Percentiles rank a stretch among this genome's conserved stretches.
Conservation (phyloP, 495 filamentous ascomycete genomes). For the Neurospora sublineolata region DNA sequence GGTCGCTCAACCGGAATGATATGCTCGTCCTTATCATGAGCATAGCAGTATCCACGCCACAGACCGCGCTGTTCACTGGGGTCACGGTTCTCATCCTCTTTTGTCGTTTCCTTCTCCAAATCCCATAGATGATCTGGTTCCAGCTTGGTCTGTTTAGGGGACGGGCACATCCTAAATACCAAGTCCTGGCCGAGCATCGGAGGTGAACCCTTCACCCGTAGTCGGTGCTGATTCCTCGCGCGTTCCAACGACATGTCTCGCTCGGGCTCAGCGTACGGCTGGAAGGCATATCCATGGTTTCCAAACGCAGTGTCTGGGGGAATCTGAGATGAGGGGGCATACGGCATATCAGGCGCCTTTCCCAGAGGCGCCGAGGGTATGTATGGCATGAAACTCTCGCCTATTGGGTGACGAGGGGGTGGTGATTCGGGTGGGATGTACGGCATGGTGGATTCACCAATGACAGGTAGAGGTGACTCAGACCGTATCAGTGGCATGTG, state of each 20-base stretch:
- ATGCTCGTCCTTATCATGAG: conserved; percentile 24
- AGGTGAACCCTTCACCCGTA: conserved; percentile 45
- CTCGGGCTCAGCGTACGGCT: conserved; percentile 23
- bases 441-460: conserved; percentile 22
- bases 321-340: conserved; percentile 16
- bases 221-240: conserved; percentile 22
- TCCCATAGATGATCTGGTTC: conserved; percentile 47
- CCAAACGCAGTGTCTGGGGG: conserved; percentile 22
- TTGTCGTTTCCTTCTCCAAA: conserved; percentile 15
- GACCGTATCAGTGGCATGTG: conserved; percentile 28
- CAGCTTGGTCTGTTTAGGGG: conserved; percentile 69
- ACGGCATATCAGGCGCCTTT: conserved; percentile 23
- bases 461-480: conserved; percentile 26
- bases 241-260: conserved; percentile 29
- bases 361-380: conserved; percentile 24
- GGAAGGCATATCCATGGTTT: conserved; percentile 19
- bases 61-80: conserved; percentile 38
- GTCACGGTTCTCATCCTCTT: conserved; percentile 38
- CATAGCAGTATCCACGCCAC: conserved; percentile 59
- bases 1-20: conserved; percentile 26
- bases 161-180: conserved; percentile 61
- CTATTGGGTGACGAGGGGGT: conserved; percentile 20
- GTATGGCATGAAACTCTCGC: conserved; percentile 27
- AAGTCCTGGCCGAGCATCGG: conserved; percentile 79
- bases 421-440: conserved; percentile 19